Percentiles rank a stretch among this genome's conserved stretches.
phyloP scores from a whole-genome alignment of 2,329 filamentous ascomycete species.

The Aureobasidium lini region DNA sequence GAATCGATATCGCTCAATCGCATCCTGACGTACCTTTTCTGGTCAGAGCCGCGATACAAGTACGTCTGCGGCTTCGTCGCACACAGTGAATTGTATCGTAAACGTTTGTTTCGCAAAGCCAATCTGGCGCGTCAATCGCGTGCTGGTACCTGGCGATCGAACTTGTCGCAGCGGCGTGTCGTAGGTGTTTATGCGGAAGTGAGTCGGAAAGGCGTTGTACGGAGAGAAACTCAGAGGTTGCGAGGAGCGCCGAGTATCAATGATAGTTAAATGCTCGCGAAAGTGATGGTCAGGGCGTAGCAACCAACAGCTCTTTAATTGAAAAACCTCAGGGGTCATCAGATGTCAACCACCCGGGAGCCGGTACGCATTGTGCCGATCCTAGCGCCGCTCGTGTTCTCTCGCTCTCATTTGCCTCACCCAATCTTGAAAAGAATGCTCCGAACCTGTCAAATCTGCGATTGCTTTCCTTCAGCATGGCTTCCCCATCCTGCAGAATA shows the following conservation, averaged over 20 bases:
- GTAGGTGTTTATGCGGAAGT: neutral
- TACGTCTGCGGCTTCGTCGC: neutral
- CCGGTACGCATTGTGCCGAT: slow-evolving; percentile 2
- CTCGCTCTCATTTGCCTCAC: slow-evolving; percentile 10
- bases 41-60: neutral
- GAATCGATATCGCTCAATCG: neutral
- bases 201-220: neutral
- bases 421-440: neutral
- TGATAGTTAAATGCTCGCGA: slow-evolving; percentile 2
- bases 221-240: neutral
- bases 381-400: neutral
- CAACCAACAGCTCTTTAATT: slow-evolving; percentile 10
- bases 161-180: neutral
- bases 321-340: slow-evolving; percentile 4
- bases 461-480: too few species aligned
- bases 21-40: neutral
- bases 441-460: neutral
- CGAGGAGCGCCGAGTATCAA: slow-evolving; percentile 7
- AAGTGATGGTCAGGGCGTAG: slow-evolving; percentile 9
- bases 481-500: neutral
- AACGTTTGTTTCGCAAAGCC: slow-evolving; percentile 7
- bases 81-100: neutral
- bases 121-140: slow-evolving; percentile 11
- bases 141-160: slow-evolving; percentile 1
- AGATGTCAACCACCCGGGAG: slow-evolving; percentile 2